Evolutionary conservation across 2,329 filamentous ascomycete species (phyloP).

Genomic region (Alternaria sp.): DNA sequence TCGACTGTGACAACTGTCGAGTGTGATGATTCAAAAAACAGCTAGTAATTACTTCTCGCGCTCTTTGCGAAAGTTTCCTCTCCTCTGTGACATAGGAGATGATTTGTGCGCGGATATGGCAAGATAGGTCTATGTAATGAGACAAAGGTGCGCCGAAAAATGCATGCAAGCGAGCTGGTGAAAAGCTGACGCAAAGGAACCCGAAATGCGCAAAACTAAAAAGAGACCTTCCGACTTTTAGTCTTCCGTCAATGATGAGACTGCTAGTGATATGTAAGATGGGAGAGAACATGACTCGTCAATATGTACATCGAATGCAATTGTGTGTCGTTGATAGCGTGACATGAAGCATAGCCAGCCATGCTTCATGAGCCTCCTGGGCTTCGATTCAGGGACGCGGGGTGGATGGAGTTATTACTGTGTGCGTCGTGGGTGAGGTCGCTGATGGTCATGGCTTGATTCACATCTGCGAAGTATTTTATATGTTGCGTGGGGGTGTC

Average conservation of each 20-base stretch:
- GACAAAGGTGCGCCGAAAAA: slow-evolving; percentile 3
- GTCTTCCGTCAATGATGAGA: slow-evolving; percentile 1
- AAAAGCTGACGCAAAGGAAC: slow-evolving; percentile 6
- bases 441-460: neutral
- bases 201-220: neutral
- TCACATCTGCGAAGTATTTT: slow-evolving; percentile 13
- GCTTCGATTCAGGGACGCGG: neutral
- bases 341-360: slow-evolving; percentile 19
- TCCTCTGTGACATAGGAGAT: slow-evolving; percentile 2
- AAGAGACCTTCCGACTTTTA: slow-evolving; percentile 6
- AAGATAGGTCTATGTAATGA: slow-evolving; percentile 6
- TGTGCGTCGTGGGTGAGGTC: neutral
- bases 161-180: slow-evolving; percentile 3
- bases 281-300: slow-evolving; percentile 18
- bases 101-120: neutral
- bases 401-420: neutral
- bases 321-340: slow-evolving; percentile 9
- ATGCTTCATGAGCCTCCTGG: slow-evolving; percentile 13
- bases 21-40: neutral
- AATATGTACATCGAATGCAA: slow-evolving; percentile 26
- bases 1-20: neutral
- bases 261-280: slow-evolving; percentile 1
- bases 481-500: slow-evolving; percentile 30
- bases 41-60: neutral
- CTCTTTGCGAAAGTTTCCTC: neutral